Base-by-base conservation (phyloP, 495 filamentous ascomycete species). In the Hypoxylon intermedium region DNA sequence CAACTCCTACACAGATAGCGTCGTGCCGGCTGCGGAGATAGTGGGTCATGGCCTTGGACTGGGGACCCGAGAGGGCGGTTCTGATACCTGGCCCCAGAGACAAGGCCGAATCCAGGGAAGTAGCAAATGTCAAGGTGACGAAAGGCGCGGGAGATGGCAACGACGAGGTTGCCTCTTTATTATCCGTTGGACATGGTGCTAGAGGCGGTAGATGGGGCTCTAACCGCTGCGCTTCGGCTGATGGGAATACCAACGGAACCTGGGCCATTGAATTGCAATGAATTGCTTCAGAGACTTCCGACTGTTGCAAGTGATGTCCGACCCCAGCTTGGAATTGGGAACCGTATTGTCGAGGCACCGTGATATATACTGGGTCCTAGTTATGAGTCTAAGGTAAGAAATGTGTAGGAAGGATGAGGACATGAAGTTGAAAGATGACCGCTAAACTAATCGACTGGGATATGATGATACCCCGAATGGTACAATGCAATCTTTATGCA, bases 11-110 rank as follows among this genome's bases (percentile, higher is more conserved):
- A 9, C 93, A 77, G 50, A 98, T 95, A 11, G 90, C 91, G 58
- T 90, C 85, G 73, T 98, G 92, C 9, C 81, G 82, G 5, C 85
- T 85, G 51, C 93, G 89, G 13, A 98, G 81, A 71, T 88, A 91
- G 71, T 98, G 93, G 0, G 93, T 97, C 88, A 98, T 91, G 46
- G 88, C 80, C 71, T 96, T 97, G 11, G 91, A 87, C 61, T 86
- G 79, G 1, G 86, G 84, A 20, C 92, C 91, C 5, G 93, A 97
- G 4, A 97, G 83, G 0, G 81, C 74, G 1, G 92, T 97, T 60
- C 87, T 89, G 56, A 83, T 79, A 12, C 91, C 91, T 0, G 90
- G 89, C 0, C 84, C 77, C 11, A 93, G 80, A 7, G 91, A 83
- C 48, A 98, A 77, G 37, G 84, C 82, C 7, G 87, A 87, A 72